Evolutionary conservation across 495 filamentous ascomycete genomes (phyloP), one percentile per base, ranked within the genome.

Genomic region (Annulohypoxylon stygium): DNA sequence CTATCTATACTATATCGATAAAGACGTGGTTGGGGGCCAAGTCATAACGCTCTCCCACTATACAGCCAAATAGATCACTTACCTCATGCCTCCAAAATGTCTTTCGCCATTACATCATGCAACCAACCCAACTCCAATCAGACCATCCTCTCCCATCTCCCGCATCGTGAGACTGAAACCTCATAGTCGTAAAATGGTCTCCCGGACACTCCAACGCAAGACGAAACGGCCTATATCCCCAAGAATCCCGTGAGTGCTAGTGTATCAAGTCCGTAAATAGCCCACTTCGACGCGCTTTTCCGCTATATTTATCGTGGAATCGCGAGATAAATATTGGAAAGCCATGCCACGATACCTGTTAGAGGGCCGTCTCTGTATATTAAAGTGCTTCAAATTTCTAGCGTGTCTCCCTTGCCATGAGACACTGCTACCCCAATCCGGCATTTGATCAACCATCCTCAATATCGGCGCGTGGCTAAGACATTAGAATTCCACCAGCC

Each of bases 401-500:
- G 12, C 2, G 9, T 50, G 39, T 62, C 71, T 70, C 55, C 41
- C 59, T 45, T 39, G 25, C 4, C 39, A 14, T 10, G 26, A 11
- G 43, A 47, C 43, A 18, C 48, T 20, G 50, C 34, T 65, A 59
- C 41, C 59, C 50, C 7, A 12, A 10, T n/a, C 26, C 41, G 68
- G 73, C 71, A 75, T 75, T 64, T 45, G 68, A 75, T 75, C 67
- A 53, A 2, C 59, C 51, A 41, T 59, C 72, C 64, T 71, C 67
- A 63, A 63, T 58, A n/a, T 51, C 65, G 61, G 69, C 73, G 69
- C 61, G 73, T 75, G 69, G 61, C 69, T 75, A 61, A 72, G 73
- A 75, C 68, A 71, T 72, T 59, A 14, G 55, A 69, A 75, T 75
- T 75, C 73, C 69, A 69, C 64, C 73, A 72, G 73, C 72, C 72